phyloP scores from a whole-genome alignment of 306 rosid genomes.

The Datisca glomerata region DNA sequence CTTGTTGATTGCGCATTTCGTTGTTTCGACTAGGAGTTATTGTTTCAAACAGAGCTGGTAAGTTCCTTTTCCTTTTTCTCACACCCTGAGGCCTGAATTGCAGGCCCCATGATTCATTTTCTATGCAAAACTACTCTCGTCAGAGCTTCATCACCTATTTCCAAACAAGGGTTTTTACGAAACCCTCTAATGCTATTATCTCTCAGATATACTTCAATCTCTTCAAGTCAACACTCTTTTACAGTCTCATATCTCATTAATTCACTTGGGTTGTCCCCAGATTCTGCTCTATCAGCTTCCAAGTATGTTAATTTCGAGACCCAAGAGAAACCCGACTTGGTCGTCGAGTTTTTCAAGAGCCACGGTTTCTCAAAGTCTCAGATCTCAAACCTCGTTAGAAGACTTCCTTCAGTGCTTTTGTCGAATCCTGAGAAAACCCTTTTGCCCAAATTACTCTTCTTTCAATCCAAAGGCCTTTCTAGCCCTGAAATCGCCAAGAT shows the following conservation, averaged over 20 bases:
- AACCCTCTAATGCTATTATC: not conserved
- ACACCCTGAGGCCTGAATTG: no score
- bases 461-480: slow-evolving; percentile 24
- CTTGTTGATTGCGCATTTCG: not conserved
- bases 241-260: slow-evolving; percentile 19
- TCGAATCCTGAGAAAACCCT: slow-evolving; percentile 21
- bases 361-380: slow-evolving; percentile 22
- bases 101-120: not conserved
- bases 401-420: slow-evolving; percentile 4
- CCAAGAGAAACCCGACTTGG: slow-evolving; percentile 4
- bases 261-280: slow-evolving; percentile 19
- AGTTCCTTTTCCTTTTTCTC: not conserved
- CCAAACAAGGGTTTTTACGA: not conserved
- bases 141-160: not conserved
- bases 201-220: slow-evolving; percentile 2
- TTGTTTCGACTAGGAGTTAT: not conserved
- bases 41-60: not conserved
- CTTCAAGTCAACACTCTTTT: slow-evolving; percentile 4
- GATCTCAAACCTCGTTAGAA: slow-evolving; percentile 9
- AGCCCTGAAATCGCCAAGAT: slow-evolving; percentile 12
- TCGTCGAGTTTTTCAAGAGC: slow-evolving; percentile 14
- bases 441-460: slow-evolving; percentile 28
- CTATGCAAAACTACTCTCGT: not conserved
- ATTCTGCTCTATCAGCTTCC: slow-evolving; percentile 10
- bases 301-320: slow-evolving; percentile 2